Evolutionary conservation across 495 filamentous ascomycete species (phyloP), one percentile per base, ranked within the genome.

Genomic region (Aspergillus carlsbadensis): DNA sequence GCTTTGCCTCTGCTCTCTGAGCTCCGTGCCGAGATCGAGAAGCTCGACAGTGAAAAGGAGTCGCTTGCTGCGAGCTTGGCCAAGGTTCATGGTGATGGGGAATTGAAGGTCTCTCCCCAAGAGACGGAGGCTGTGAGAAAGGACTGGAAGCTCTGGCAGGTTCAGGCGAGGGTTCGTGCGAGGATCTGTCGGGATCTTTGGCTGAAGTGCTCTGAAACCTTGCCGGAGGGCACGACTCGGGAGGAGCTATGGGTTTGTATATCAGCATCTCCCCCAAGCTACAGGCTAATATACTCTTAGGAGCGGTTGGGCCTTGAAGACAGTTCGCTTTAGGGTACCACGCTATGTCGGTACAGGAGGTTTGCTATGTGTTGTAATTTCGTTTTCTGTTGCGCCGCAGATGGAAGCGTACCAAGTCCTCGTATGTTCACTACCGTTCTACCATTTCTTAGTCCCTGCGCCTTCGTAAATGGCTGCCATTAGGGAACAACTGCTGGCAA

Each of bases 111-210:
- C 3, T 72, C 69, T 15, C 61, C 65, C 14, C 73, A 78, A 48
- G 81, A 85, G 60, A 70, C 72, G 53, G 73, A 72, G 43, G 59
- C 61, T 14, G 72, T 81, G 17, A 77, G 84, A 45, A 63, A 58
- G 41, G 77, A 81, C 44, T 82, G 73, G 72, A 75, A 70, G 49
- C 61, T 69, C 41, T 88, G 84, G 86, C 66, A 68, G 49, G 69
- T 53, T 31, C 75, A 75, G 44, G 77, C 70, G 33, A 64, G 47
- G 20, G 54, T 57, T 20, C 77, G 86, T 52, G 73, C 73, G 65
- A 76, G 68, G 45, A 81, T 85, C 11, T 83, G 75, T 64, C 62
- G 71, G 36, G 76, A 81, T 35, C 45, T 85, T 20, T 84, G 80
- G 81, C 65, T 50, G n/a, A 66, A 61, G 47, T 75, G 71, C 56